These are phyloP conservation scores for Botrytis fragariae DNA, from an alignment of 2,329 filamentous ascomycete species.

Conservation along the genomic window DNA sequence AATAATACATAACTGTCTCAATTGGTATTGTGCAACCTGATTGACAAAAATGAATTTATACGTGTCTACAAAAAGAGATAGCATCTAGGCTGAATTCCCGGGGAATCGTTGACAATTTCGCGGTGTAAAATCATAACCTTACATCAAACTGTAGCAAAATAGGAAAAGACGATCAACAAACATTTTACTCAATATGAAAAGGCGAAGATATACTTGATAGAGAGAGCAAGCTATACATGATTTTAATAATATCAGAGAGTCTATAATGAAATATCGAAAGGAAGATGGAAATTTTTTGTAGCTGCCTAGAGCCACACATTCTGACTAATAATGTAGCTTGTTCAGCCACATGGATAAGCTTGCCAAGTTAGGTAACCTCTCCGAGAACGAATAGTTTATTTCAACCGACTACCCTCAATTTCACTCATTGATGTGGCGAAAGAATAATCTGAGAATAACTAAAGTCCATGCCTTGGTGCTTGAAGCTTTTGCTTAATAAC, in stretches of 20 bases:
- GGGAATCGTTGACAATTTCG: background rate
- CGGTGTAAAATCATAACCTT: background rate
- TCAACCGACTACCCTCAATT: no score
- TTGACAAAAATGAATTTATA: background rate
- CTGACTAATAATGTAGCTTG: background rate
- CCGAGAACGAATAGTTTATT: background rate
- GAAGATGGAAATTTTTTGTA: background rate
- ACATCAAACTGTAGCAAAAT: background rate
- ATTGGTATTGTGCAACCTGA: no score
- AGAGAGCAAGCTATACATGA: background rate
- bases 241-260: background rate
- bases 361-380: background rate
- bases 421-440: constrained; percentile 16
- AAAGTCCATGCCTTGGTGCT: constrained; percentile 50
- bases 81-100: background rate
- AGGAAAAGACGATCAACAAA: background rate
- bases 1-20: background rate
- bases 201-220: background rate
- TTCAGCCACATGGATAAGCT: background rate
- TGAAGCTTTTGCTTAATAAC: constrained; percentile 43
- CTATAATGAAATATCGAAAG: background rate
- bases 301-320: background rate
- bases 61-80: background rate
- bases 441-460: constrained; percentile 33
- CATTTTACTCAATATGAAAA: background rate